Evolutionary conservation across 805 yeast species (phyloP).

Genomic region (Candida namnaoensis): DNA sequence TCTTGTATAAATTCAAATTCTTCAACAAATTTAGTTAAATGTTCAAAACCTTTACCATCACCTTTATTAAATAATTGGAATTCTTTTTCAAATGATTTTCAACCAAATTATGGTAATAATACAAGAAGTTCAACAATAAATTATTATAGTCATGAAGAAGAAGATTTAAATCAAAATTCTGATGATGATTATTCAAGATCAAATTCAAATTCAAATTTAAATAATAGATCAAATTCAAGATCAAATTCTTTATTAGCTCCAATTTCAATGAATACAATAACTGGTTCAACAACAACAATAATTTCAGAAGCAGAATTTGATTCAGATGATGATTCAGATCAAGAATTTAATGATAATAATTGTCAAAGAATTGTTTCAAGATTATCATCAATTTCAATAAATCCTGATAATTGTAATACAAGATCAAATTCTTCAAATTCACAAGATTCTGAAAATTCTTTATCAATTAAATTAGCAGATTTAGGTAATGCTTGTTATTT

Average conservation of each 20-base stretch:
- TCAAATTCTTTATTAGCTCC: no score
- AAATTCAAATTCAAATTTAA: no score
- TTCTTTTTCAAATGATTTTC: background rate
- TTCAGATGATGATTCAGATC: background rate
- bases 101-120: no score
- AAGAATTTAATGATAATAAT: background rate
- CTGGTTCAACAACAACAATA: no score
- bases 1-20: background rate
- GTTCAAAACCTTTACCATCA: conserved; percentile 40
- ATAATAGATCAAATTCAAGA: no score
- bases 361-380: no score
- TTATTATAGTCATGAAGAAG: background rate
- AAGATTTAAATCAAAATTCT: no score
- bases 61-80: conserved; percentile 18
- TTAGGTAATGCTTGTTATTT: conserved; percentile 65
- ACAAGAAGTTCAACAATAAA: background rate
- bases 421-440: background rate
- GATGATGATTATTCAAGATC: no score
- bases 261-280: no score
- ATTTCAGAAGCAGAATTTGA: background rate
- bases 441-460: background rate
- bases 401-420: background rate
- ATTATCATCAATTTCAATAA: conserved; percentile 3
- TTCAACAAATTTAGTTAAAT: conserved; percentile 24
- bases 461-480: conserved; percentile 51